These are phyloP conservation scores for Digitaria exilis DNA, from an alignment of 202 grass and related monocot species.

Conservation along the genomic window DNA sequence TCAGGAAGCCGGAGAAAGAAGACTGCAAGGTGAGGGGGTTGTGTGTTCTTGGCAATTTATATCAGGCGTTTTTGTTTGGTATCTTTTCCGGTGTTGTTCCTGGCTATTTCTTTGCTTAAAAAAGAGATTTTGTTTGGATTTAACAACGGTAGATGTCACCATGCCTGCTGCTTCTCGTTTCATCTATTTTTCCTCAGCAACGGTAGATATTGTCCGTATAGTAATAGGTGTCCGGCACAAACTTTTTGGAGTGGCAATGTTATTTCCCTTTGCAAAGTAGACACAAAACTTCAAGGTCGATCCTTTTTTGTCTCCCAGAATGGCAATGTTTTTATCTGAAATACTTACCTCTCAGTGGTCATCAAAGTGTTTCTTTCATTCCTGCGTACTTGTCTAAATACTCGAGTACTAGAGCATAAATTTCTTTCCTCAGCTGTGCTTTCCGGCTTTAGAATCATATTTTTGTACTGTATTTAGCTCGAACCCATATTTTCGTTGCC, in stretches of 20 bases:
- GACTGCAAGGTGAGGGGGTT: conserved; percentile 56
- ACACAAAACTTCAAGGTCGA: background rate
- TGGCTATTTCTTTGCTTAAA: background rate
- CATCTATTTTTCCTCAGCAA: background rate
- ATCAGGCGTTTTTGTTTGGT: background rate
- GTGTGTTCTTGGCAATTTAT: background rate
- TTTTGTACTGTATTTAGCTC: background rate
- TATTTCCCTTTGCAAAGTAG: conserved; percentile 4
- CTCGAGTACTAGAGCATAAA: background rate
- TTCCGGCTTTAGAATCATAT: background rate
- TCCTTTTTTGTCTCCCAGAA: conserved; percentile 4
- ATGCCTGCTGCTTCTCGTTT: background rate
- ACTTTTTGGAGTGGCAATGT: background rate
- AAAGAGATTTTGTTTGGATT: background rate
- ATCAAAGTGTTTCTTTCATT: too few relatives aligned
- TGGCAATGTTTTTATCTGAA: background rate
- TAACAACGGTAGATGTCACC: background rate
- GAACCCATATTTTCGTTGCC: too few relatives aligned
- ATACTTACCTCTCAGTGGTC: too few relatives aligned
- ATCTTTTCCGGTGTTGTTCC: background rate
- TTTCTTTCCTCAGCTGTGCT: conserved; percentile 24
- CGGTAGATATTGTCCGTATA: background rate
- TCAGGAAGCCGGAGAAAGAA: conserved; percentile 83
- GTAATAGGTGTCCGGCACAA: background rate
- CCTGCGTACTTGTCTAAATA: background rate